Percentiles rank a stretch among this genome's conserved stretches.
Evolutionary conservation across 768 basidiomycete species (phyloP).

Genomic region (Phanerodontia chrysosporium): DNA sequence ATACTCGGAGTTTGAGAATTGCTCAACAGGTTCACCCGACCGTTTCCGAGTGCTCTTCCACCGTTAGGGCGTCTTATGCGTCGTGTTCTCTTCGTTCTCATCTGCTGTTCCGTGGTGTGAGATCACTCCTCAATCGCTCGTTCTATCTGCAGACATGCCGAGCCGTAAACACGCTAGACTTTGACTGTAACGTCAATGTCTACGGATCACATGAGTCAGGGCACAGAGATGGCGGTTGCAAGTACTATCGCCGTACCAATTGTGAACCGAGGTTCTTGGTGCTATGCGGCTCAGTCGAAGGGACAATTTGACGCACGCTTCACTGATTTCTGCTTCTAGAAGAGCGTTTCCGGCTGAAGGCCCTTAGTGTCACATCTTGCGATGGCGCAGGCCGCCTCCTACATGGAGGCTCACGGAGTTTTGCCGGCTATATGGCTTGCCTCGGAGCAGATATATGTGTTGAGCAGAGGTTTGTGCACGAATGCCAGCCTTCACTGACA

Average conservation of each 20-base stretch:
- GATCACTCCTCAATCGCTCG: background rate
- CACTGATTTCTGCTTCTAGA: background rate
- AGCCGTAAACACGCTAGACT: background rate
- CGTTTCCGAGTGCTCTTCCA: background rate
- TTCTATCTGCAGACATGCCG: background rate
- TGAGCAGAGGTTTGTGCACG: background rate
- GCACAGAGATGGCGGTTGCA: background rate
- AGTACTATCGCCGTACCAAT: background rate
- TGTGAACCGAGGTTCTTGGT: background rate
- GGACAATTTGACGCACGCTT: background rate
- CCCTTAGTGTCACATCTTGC: background rate
- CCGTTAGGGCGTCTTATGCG: background rate
- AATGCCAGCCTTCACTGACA: background rate
- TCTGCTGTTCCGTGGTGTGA: background rate
- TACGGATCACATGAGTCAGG: background rate
- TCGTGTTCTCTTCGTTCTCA: background rate
- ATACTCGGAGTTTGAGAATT: background rate
- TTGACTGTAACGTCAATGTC: background rate
- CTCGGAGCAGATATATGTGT: background rate
- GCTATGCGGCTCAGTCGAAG: background rate
- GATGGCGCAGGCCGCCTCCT: background rate
- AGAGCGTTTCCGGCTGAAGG: background rate
- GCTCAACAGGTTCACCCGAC: background rate
- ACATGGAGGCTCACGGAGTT: background rate
- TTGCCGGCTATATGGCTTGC: background rate